A percentile compares a stretch with the other conserved stretches of the same genome.
These are phyloP conservation scores for Monosporascus sp. DNA, from an alignment of 2,329 filamentous ascomycete genomes.

Conservation along the genomic window DNA sequence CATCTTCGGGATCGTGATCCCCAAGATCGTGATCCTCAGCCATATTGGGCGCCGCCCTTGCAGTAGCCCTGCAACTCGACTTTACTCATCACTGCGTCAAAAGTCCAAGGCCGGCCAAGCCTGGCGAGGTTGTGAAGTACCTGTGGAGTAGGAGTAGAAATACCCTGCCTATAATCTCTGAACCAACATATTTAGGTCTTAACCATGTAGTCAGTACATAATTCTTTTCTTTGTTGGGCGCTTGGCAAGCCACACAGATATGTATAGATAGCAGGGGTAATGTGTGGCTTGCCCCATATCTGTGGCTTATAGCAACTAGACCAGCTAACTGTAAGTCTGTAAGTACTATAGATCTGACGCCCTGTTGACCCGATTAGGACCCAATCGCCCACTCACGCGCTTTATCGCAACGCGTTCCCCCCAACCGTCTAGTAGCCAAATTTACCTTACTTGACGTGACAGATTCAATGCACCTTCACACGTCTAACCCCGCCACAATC, in stretches of 20 bases:
- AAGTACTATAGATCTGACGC: too few species aligned
- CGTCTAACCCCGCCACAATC: conserved; percentile 2
- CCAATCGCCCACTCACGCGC: not conserved
- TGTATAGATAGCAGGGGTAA: too few species aligned
- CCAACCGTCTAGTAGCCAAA: not conserved
- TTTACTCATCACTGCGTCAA: not conserved
- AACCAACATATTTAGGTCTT: too few species aligned
- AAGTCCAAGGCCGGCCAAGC: not conserved
- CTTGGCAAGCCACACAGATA: too few species aligned
- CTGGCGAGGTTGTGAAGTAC: too few species aligned
- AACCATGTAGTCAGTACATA: too few species aligned
- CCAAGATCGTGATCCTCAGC: not conserved
- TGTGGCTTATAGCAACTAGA: too few species aligned
- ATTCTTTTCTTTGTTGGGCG: too few species aligned
- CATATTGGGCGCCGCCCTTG: not conserved
- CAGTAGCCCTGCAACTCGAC: not conserved
- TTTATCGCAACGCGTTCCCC: not conserved
- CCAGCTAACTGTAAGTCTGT: too few species aligned
- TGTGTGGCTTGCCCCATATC: too few species aligned
- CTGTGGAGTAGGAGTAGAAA: too few species aligned
- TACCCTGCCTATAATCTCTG: too few species aligned
- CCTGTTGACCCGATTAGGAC: not conserved
- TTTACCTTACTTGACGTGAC: conserved; percentile 7
- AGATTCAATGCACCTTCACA: conserved; percentile 7
- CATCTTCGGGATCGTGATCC: not conserved